Evolutionary conservation across 371 early-diverging fungal genomes (phyloP), one percentile per base, ranked within the genome.

Genomic region (Chytridiales sp.): DNA sequence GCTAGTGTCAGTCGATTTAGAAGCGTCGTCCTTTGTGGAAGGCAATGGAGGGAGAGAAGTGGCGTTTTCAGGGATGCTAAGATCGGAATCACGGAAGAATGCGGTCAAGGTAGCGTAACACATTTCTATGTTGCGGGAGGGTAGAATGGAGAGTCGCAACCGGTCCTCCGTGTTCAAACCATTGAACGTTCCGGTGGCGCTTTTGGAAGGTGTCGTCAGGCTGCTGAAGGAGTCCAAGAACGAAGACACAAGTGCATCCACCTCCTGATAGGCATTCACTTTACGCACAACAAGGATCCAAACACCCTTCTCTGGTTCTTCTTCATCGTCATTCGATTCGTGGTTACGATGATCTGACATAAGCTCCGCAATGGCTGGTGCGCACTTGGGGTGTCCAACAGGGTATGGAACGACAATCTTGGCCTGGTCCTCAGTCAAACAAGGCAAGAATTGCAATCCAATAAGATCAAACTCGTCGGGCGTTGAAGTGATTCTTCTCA

Each of bases 201-300:
- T 22, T 5, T 15, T 22, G 46, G 11, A 58, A 9, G 11, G 58
- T 47, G 21, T 19, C 17, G 32, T 56, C 42, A 11, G 56, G 35
- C 6, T 58, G 48, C 4, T 47, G 9, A 27, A 58, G 35, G 3
- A 48, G 32, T 1, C 48, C 58, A 49, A 35, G 39, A 39, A 34
- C 40, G 13, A 1, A 53, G 40, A 9, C 15, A 53, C 1, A 32
- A 58, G 13, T 1, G 13, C 21, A 3, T 47, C 48, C 11, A 47
- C 48, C 6, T 47, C 48, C 31, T 44, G n/a, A 34, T 34, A 58
- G 32, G 44, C 56, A 11, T 24, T 32, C 31, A 26, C 1, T 24
- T 46, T 46, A 15, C 58, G 8, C 30, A 58, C 15, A 47, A 58
- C 58, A n/a, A 58, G 17, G 9, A 58, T n/a, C 48, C 58, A 58